These are phyloP conservation scores for Dacryopinax primogenitus DNA, from an alignment of 768 basidiomycete genomes.

Conservation along the genomic window DNA sequence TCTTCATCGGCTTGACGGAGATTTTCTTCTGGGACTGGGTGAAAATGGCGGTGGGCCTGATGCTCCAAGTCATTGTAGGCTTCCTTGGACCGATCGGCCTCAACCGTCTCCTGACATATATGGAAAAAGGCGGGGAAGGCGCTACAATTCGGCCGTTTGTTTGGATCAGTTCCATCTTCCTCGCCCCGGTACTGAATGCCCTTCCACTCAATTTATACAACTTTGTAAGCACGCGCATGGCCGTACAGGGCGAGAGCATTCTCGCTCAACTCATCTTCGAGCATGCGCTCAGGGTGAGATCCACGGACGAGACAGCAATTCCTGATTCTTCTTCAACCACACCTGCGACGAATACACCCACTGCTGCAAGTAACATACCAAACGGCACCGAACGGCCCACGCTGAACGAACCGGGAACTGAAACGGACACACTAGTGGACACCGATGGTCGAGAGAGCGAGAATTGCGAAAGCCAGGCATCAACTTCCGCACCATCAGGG, in stretches of 20 bases:
- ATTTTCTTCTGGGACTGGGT: conserved; percentile 20
- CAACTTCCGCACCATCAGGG: conserved; percentile 11
- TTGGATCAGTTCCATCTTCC: conserved; percentile 42
- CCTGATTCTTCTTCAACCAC: conserved; percentile 17
- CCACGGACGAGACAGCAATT: conserved; percentile 36
- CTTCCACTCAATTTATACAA: conserved; percentile 44
- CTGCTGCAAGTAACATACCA: neutral
- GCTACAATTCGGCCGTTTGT: conserved; percentile 51
- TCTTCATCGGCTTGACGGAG: conserved; percentile 37
- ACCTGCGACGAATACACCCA: neutral
- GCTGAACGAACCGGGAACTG: too few relatives aligned
- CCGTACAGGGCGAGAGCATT: conserved; percentile 41
- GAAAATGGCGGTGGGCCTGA: conserved; percentile 11
- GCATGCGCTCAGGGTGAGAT: conserved; percentile 59
- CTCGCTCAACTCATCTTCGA: conserved; percentile 64
- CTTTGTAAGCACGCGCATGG: conserved; percentile 35
- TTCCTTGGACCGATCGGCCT: conserved; percentile 24
- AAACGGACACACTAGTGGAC: conserved; percentile 10
- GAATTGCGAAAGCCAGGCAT: neutral
- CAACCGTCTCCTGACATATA: conserved; percentile 32
- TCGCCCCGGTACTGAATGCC: conserved; percentile 23
- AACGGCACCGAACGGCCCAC: neutral
- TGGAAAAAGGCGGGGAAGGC: conserved; percentile 41
- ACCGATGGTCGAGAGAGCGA: neutral
- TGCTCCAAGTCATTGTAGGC: conserved; percentile 18